These are phyloP conservation scores for Lasiosphaeria hispida DNA, from an alignment of 495 filamentous ascomycete species.

Conservation along the genomic window DNA sequence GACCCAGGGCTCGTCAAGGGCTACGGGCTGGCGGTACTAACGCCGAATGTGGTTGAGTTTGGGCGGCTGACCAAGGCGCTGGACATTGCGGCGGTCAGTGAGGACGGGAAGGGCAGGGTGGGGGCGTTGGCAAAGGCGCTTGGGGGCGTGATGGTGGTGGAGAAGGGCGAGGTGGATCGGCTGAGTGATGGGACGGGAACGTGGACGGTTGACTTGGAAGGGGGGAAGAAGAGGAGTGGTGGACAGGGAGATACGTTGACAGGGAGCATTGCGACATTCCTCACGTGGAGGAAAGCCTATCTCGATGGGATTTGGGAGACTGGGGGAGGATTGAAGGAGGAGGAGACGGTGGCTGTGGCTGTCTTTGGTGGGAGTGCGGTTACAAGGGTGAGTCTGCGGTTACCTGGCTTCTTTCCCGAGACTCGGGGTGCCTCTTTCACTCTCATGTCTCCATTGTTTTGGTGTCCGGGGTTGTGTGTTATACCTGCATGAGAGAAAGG, in stretches of 20 bases:
- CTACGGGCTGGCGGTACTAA: constrained; percentile 82
- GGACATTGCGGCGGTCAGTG: constrained; percentile 37
- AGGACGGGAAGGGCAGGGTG: constrained; percentile 54
- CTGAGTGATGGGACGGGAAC: constrained; percentile 80
- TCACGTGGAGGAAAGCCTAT: constrained; percentile 87
- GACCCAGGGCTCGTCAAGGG: constrained; percentile 75
- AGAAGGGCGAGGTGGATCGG: constrained; percentile 84
- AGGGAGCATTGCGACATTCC: constrained; percentile 79
- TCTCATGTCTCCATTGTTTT: too few species aligned
- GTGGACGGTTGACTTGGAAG: constrained; percentile 67
- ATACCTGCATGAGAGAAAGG: not conserved
- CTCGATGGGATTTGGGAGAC: constrained; percentile 76
- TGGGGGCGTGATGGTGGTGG: constrained; percentile 84
- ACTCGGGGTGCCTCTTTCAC: not conserved
- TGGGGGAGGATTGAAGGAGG: constrained; percentile 51
- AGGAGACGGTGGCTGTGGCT: constrained; percentile 71
- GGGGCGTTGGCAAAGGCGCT: constrained; percentile 71
- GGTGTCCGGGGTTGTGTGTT: too few species aligned
- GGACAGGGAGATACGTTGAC: constrained; percentile 97
- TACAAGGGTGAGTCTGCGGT: constrained; percentile 58
- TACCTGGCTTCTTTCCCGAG: not conserved
- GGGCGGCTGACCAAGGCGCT: constrained; percentile 68
- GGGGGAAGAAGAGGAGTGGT: constrained; percentile 85
- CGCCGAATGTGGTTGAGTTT: constrained; percentile 94
- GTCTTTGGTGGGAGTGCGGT: constrained; percentile 85